Conservation (phyloP, 306 rosid species). For the Citrullus colocynthis region DNA sequence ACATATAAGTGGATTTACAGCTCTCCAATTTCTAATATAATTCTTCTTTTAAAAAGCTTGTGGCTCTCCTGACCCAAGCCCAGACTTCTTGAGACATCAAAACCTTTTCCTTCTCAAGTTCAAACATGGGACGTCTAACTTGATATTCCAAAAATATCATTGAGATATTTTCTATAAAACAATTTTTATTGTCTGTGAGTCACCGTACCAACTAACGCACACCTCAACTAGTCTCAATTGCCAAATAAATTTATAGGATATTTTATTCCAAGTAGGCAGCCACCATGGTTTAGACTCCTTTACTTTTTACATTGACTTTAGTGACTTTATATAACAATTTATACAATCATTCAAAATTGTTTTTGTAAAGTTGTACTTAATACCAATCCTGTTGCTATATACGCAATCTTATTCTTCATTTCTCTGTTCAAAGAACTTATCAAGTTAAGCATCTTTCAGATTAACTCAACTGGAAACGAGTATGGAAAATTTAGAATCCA, state of each 20-base stretch:
- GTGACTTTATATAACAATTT: neutral
- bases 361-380: neutral
- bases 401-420: neutral
- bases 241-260: neutral
- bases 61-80: neutral
- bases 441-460: neutral
- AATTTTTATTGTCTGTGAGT: neutral
- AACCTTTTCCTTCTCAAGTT: neutral
- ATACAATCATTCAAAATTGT: neutral
- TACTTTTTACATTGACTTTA: neutral
- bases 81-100: neutral
- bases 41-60: neutral
- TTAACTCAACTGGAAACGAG: neutral
- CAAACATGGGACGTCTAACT: neutral
- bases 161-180: neutral
- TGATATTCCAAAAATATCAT: neutral
- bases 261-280: neutral
- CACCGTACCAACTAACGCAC: neutral
- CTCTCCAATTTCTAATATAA: neutral
- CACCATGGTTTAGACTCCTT: neutral
- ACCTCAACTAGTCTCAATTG: neutral
- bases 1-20: neutral
- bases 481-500: neutral
- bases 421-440: neutral
- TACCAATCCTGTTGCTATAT: neutral